A percentile compares a stretch with the other conserved stretches of the same genome.
Conservation (phyloP, 371 early-diverging fungal species). For the Quaeritorhiza haematococci region DNA sequence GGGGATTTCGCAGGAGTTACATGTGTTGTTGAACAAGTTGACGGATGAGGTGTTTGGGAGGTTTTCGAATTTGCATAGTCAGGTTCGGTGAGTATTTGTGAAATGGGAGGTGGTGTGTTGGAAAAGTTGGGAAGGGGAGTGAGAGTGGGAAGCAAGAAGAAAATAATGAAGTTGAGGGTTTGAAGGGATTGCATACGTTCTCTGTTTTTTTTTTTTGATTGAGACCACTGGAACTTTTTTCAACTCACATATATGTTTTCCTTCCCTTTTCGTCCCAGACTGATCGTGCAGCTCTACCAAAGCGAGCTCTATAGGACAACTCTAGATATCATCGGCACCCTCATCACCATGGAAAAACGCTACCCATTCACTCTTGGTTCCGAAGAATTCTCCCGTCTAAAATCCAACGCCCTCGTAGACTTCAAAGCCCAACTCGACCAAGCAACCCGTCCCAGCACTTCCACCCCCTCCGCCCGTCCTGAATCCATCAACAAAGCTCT, state of each 20-base stretch:
- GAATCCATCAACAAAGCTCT: conserved; percentile 18
- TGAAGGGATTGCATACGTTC: too few relatives aligned
- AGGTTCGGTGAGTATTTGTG: conserved; percentile 21
- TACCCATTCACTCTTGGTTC: conserved; percentile 33
- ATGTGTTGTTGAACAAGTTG: conserved; percentile 19
- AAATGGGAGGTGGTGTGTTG: background rate
- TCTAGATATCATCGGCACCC: conserved; percentile 17
- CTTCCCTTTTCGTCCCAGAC: conserved; percentile 9
- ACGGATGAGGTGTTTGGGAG: conserved; percentile 36
- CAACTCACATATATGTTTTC: too few relatives aligned
- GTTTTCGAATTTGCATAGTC: conserved; percentile 29
- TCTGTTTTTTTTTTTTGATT: too few relatives aligned
- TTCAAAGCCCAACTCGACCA: conserved; percentile 23
- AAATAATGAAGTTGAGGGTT: too few relatives aligned
- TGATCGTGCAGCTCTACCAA: conserved; percentile 30
- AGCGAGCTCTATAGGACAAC: conserved; percentile 27
- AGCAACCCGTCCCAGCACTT: background rate
- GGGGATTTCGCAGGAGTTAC: conserved; percentile 26
- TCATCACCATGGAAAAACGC: conserved; percentile 30
- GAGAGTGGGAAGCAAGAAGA: too few relatives aligned
- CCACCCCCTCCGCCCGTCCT: background rate
- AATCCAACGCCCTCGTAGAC: conserved; percentile 21
- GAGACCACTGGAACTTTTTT: too few relatives aligned
- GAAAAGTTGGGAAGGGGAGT: background rate
- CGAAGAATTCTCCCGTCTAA: conserved; percentile 26